Percentiles rank a stretch among this genome's conserved stretches.
These are phyloP conservation scores for Quercus tomentella DNA, from an alignment of 331 rosid species.

Conservation along the genomic window DNA sequence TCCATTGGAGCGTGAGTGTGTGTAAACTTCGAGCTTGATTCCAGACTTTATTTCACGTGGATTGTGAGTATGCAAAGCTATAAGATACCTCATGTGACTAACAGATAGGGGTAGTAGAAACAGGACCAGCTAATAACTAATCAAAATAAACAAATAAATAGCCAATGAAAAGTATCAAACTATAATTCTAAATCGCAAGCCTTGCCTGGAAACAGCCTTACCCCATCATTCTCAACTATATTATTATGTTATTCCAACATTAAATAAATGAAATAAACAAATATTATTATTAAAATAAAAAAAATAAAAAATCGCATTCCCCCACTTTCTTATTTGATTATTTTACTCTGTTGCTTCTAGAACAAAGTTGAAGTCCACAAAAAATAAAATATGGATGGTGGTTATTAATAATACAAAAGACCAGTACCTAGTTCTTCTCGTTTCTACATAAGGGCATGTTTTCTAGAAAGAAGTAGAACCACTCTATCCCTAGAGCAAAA, in stretches of 20 bases:
- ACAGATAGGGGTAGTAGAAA: constrained; percentile 24
- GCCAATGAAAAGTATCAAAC: constrained; percentile 18
- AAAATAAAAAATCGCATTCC: too few species aligned
- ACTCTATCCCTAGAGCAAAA: too few species aligned
- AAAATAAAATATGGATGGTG: too few species aligned
- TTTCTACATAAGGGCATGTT: too few species aligned
- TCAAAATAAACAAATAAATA: constrained; percentile 9
- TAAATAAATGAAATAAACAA: constrained; percentile 6
- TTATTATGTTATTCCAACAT: constrained; percentile 3
- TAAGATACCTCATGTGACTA: constrained; percentile 56
- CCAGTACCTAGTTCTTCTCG: too few species aligned
- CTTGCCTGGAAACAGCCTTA: constrained; percentile 22
- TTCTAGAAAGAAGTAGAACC: too few species aligned
- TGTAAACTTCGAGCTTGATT: not conserved
- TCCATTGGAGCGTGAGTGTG: too few species aligned
- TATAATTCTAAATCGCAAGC: not conserved
- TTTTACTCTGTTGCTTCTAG: too few species aligned
- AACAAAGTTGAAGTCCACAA: too few species aligned
- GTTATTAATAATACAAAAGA: too few species aligned
- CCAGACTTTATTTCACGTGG: constrained; percentile 52
- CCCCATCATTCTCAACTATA: constrained; percentile 31
- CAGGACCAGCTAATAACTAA: constrained; percentile 50
- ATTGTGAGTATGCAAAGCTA: constrained; percentile 35
- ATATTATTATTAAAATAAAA: not conserved
- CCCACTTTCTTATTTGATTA: too few species aligned